Conservation (phyloP, 2,329 filamentous ascomycete species). For the Nothopassalora personata region DNA sequence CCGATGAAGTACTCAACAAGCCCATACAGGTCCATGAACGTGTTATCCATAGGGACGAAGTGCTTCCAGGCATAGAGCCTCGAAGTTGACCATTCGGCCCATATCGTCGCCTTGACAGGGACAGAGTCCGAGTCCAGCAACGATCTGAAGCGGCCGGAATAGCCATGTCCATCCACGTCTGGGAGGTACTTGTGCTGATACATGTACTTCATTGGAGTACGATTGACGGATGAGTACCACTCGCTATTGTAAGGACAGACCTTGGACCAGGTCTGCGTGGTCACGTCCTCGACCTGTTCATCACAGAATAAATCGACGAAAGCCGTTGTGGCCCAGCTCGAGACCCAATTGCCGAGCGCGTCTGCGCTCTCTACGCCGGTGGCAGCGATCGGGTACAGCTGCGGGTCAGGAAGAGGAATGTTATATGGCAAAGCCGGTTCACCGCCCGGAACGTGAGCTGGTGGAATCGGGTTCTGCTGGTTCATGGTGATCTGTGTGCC, state of each 20-base stretch:
- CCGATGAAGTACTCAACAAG: conserved; percentile 1
- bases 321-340: background rate
- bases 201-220: background rate
- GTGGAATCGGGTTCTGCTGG: background rate
- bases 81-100: background rate
- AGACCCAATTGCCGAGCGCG: background rate
- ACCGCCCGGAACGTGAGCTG: background rate
- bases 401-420: background rate
- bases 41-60: conserved; percentile 5
- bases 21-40: conserved; percentile 1
- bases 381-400: background rate
- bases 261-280: background rate
- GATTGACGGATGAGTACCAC: background rate
- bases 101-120: background rate
- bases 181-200: conserved; percentile 1
- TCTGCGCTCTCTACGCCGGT: background rate
- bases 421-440: background rate
- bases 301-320: background rate
- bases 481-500: conserved; percentile 41
- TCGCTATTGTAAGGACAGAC: background rate
- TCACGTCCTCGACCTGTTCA: background rate
- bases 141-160: conserved; percentile 1
- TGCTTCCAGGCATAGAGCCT: conserved; percentile 1
- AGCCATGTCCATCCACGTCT: conserved; percentile 2
- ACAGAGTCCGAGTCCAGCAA: conserved; percentile 1